Evolutionary conservation across 148 eudicot genomes (phyloP).

Genomic region (Nepenthes mirabilis): DNA sequence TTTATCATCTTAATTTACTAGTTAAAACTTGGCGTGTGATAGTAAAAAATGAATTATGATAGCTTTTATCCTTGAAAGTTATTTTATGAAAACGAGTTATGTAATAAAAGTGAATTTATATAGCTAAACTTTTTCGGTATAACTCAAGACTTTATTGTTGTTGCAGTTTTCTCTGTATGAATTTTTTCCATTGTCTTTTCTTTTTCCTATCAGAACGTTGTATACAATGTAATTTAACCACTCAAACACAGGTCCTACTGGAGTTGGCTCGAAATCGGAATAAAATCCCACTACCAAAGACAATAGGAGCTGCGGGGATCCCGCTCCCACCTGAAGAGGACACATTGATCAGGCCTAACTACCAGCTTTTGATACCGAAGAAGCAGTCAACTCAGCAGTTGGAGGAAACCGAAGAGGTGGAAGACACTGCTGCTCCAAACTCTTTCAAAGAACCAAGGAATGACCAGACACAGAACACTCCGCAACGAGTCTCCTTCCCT

Average conservation of each 20-base stretch:
- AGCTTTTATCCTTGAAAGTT: no score
- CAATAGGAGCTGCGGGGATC: constrained; percentile 40
- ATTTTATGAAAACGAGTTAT: no score
- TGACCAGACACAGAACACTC: constrained; percentile 27
- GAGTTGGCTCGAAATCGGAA: constrained; percentile 80
- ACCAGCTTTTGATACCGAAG: constrained; percentile 52
- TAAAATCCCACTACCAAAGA: constrained; percentile 65
- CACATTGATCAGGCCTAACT: constrained; percentile 70
- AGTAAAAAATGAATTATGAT: no score
- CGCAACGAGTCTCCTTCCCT: constrained; percentile 70
- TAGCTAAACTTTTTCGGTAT: no score
- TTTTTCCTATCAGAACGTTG: neutral
- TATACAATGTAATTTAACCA: neutral
- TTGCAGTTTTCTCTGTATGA: no score
- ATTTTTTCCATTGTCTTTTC: neutral
- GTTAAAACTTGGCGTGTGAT: no score
- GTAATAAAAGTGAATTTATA: no score
- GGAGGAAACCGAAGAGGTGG: constrained; percentile 57
- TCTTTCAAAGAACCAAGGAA: constrained; percentile 47
- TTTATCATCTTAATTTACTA: no score
- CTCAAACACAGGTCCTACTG: constrained; percentile 50
- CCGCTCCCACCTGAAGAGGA: constrained; percentile 85
- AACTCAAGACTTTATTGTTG: no score
- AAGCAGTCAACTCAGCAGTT: constrained; percentile 27
- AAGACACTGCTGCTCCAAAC: constrained; percentile 43